These are phyloP conservation scores for Eucalyptus fibrosa DNA, from an alignment of 345 rosid genomes.

Conservation along the genomic window DNA sequence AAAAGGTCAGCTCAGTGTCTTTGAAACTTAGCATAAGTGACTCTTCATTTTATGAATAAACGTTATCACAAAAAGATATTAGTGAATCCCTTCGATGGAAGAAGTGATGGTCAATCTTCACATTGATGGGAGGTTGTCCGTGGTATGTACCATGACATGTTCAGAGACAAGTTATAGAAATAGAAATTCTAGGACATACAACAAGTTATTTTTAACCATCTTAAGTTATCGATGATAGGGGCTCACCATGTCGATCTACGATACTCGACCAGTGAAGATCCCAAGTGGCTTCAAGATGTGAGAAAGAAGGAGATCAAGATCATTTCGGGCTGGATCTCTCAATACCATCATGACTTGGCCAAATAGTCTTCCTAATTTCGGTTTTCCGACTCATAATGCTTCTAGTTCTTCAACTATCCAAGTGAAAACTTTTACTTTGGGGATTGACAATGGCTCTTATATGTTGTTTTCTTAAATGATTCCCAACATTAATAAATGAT, in stretches of 20 bases:
- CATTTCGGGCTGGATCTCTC: conserved; percentile 29
- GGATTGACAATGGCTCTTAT: neutral
- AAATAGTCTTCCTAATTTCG: neutral
- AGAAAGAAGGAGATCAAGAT: conserved; percentile 19
- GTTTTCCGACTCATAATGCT: neutral
- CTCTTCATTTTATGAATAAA: neutral
- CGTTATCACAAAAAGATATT: neutral
- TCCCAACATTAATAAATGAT: neutral
- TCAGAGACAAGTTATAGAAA: neutral
- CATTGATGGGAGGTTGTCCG: neutral
- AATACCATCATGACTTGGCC: conserved; percentile 22
- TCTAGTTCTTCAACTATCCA: neutral
- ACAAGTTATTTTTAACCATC: neutral
- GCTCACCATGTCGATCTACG: conserved; percentile 63
- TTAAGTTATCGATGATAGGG: conserved; percentile 2
- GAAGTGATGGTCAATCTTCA: neutral
- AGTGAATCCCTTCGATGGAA: neutral
- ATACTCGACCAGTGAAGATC: conserved; percentile 29
- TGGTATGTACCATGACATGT: neutral
- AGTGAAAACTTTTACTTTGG: neutral
- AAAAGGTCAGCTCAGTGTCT: conserved; percentile 17
- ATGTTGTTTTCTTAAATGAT: neutral
- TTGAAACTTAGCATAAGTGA: neutral
- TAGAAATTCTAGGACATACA: neutral
- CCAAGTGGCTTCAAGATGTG: conserved; percentile 39